Evolutionary conservation across 2,329 filamentous ascomycete species (phyloP).

Genomic region (Hypomyces perniciosus): DNA sequence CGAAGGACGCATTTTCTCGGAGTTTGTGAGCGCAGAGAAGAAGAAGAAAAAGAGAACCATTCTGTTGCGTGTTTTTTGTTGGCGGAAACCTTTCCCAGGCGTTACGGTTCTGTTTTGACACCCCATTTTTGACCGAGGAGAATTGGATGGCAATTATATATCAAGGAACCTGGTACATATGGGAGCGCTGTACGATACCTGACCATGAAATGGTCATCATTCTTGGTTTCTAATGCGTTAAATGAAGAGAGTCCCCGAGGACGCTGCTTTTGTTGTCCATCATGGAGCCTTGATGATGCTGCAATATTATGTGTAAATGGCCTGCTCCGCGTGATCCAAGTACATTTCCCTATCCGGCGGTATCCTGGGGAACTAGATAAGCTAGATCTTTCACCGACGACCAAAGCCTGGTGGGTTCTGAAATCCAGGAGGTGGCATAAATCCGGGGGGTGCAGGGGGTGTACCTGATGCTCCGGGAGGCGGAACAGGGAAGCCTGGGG

Average conservation of each 20-base stretch:
- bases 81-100: background rate
- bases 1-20: slow-evolving; percentile 36
- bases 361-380: background rate
- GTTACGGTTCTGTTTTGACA: background rate
- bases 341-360: background rate
- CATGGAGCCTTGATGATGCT: slow-evolving; percentile 1
- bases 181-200: slow-evolving; percentile 22
- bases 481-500: slow-evolving; percentile 35
- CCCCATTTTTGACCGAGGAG: background rate
- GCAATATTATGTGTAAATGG: slow-evolving; percentile 2
- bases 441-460: slow-evolving; percentile 36
- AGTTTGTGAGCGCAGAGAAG: slow-evolving; percentile 20
- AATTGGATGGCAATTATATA: slow-evolving; percentile 10
- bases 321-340: slow-evolving; percentile 5
- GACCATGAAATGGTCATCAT: slow-evolving; percentile 15
- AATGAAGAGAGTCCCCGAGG: slow-evolving; percentile 9
- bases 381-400: slow-evolving; percentile 24
- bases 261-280: background rate
- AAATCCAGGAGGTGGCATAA: slow-evolving; percentile 38
- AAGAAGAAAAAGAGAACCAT: background rate
- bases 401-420: slow-evolving; percentile 41
- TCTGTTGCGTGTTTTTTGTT: background rate
- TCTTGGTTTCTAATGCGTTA: slow-evolving; percentile 5
- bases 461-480: slow-evolving; percentile 28
- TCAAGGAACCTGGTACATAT: slow-evolving; percentile 13